A percentile compares a stretch with the other conserved stretches of the same genome.
phyloP scores from a whole-genome alignment of 2,329 filamentous ascomycete genomes.

The Cryphonectria radicalis region DNA sequence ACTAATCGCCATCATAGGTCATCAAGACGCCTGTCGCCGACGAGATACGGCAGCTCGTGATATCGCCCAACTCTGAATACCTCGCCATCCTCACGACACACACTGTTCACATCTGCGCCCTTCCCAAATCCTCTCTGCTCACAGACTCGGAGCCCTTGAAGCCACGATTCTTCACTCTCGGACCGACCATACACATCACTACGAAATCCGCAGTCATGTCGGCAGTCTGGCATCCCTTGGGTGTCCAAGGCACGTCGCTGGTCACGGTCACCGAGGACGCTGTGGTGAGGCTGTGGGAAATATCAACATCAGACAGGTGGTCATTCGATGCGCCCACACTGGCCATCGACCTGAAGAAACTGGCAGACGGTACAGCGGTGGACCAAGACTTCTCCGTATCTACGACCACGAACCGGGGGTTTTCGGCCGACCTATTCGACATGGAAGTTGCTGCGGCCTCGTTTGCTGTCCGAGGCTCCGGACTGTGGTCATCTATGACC shows the following conservation, averaged over 20 bases:
- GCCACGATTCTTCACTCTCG: constrained; percentile 87
- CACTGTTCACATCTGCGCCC: constrained; percentile 84
- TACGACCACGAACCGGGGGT: constrained; percentile 74
- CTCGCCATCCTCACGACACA: constrained; percentile 86
- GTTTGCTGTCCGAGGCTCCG: constrained; percentile 69
- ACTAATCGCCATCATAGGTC: constrained; percentile 51
- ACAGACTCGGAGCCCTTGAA: constrained; percentile 73
- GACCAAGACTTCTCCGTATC: constrained; percentile 85
- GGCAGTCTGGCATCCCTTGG: constrained; percentile 90
- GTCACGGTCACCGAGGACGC: constrained; percentile 90
- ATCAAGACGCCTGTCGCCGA: constrained; percentile 79
- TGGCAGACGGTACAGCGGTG: constrained; percentile 80
- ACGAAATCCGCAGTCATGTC: constrained; percentile 81
- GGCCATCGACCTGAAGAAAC: constrained; percentile 84
- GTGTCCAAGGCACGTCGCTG: constrained; percentile 77
- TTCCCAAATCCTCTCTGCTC: constrained; percentile 80
- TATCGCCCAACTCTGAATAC: constrained; percentile 81
- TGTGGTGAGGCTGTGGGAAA: constrained; percentile 86
- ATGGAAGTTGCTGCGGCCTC: constrained; percentile 92
- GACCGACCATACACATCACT: constrained; percentile 88
- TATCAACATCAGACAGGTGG: constrained; percentile 81
- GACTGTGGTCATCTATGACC: constrained; percentile 95
- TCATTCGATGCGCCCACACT: constrained; percentile 84
- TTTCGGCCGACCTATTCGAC: constrained; percentile 86
- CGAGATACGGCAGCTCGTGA: constrained; percentile 81